Percentiles rank a stretch among this genome's conserved stretches.
Evolutionary conservation across 108 stramenopile species (phyloP).

Genomic region (Conticribra guillardii): DNA sequence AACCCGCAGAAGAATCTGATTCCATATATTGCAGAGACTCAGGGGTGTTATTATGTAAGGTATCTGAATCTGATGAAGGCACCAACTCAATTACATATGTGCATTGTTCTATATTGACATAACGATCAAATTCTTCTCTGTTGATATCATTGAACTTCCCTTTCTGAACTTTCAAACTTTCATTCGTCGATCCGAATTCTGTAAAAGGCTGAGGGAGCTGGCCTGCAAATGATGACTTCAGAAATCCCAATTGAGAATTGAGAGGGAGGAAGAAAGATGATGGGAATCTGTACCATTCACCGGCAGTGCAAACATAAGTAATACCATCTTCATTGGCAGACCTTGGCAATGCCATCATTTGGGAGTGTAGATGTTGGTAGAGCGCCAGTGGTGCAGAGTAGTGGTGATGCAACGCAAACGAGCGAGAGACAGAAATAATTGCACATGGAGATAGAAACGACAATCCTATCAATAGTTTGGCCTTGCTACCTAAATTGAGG

Average conservation of each 20-base stretch:
- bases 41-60: conserved; percentile 4
- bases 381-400: conserved; percentile 80
- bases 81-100: conserved; percentile 81
- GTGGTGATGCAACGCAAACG: conserved; percentile 67
- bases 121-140: conserved; percentile 68
- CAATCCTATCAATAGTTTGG: conserved; percentile 11
- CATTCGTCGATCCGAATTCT: conserved; percentile 49
- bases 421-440: conserved; percentile 60
- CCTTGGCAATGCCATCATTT: background rate
- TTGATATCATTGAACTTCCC: conserved; percentile 85
- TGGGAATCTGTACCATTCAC: conserved; percentile 98
- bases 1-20: conserved; percentile 27
- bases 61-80: background rate
- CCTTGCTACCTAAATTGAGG: background rate
- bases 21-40: conserved; percentile 52
- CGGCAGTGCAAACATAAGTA: conserved; percentile 83
- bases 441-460: conserved; percentile 41
- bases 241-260: conserved; percentile 70
- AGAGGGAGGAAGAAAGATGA: conserved; percentile 87
- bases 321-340: conserved; percentile 10
- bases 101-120: conserved; percentile 60
- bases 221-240: conserved; percentile 86
- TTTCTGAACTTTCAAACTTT: conserved; percentile 20
- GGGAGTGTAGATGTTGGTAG: conserved; percentile 55
- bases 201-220: conserved; percentile 93